Conservation (phyloP, 495 filamentous ascomycete genomes). For the Penicillium macrosclerotiorum region DNA sequence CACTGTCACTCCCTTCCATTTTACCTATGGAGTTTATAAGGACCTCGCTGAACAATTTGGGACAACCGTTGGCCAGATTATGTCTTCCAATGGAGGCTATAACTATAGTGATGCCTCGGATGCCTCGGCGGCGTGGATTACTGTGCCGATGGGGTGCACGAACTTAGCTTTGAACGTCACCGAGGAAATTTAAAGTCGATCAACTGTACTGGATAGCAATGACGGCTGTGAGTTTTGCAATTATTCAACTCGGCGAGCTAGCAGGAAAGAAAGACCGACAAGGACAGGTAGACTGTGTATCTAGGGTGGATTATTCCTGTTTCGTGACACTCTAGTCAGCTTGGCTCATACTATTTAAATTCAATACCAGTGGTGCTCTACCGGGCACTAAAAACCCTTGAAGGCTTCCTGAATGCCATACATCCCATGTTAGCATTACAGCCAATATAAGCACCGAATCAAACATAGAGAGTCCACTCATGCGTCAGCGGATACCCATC, state of each 20-base stretch:
- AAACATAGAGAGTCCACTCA: slow-evolving; percentile 58
- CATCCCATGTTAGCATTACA: slow-evolving; percentile 34
- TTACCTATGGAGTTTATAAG: slow-evolving; percentile 21
- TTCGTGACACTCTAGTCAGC: no score
- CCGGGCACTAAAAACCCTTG: neutral
- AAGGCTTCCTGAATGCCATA: neutral
- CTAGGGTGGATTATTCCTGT: no score
- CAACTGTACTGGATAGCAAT: no score
- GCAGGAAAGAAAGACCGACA: no score
- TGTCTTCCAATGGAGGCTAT: slow-evolving; percentile 13
- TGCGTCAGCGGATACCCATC: slow-evolving; percentile 44
- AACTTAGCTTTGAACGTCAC: slow-evolving; percentile 2
- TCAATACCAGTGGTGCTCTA: neutral
- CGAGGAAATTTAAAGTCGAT: slow-evolving; percentile 1
- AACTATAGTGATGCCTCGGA: slow-evolving; percentile 12
- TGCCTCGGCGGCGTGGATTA: slow-evolving; percentile 7
- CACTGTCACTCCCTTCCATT: slow-evolving; percentile 6
- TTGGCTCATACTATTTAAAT: neutral
- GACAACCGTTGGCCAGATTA: slow-evolving; percentile 19
- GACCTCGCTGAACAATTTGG: slow-evolving; percentile 18
- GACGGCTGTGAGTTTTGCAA: no score
- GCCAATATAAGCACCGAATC: slow-evolving; percentile 53
- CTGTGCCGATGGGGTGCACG: slow-evolving; percentile 7
- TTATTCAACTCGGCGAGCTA: no score
- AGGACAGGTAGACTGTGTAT: no score